A percentile compares a stretch with the other conserved stretches of the same genome.
phyloP scores from a whole-genome alignment of 2,329 filamentous ascomycete species.

The Cladosporium halotolerans region DNA sequence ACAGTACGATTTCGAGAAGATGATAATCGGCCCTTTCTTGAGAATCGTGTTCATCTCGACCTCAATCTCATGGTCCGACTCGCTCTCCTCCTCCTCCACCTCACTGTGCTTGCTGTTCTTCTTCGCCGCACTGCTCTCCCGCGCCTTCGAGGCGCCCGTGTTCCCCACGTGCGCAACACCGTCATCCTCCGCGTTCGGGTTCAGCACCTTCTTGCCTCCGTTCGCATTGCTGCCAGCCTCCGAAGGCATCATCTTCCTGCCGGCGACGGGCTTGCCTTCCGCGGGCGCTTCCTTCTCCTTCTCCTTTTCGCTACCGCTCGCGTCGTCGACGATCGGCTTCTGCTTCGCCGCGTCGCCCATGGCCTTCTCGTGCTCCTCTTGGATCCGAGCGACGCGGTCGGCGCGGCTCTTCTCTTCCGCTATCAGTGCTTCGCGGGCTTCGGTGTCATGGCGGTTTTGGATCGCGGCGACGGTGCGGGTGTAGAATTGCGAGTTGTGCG shows the following conservation, averaged over 20 bases:
- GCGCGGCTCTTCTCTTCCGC: slow-evolving; percentile 23
- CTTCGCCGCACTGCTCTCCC: slow-evolving; percentile 25
- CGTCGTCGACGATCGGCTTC: slow-evolving; percentile 57
- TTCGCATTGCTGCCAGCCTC: slow-evolving; percentile 13
- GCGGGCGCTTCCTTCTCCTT: slow-evolving; percentile 7
- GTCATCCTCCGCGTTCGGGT: slow-evolving; percentile 31
- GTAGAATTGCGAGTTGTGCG: slow-evolving; percentile 51
- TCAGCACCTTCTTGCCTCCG: slow-evolving; percentile 27
- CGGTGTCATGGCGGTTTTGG: slow-evolving; percentile 38
- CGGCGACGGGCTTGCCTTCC: slow-evolving; percentile 47
- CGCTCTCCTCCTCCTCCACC: slow-evolving; percentile 42
- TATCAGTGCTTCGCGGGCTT: slow-evolving; percentile 26
- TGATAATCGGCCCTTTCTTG: slow-evolving; percentile 80
- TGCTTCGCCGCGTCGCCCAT: slow-evolving; percentile 52
- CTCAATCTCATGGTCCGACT: slow-evolving; percentile 60
- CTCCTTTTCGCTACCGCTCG: not conserved
- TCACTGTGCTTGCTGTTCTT: slow-evolving; percentile 16
- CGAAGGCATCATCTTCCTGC: slow-evolving; percentile 45
- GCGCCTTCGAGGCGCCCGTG: slow-evolving; percentile 30
- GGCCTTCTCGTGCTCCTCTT: slow-evolving; percentile 28
- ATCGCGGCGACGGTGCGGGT: slow-evolving; percentile 50
- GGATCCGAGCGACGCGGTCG: slow-evolving; percentile 25
- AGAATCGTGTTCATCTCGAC: slow-evolving; percentile 70
- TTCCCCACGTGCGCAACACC: slow-evolving; percentile 43
- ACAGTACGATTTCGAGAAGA: slow-evolving; percentile 95